Evolutionary conservation across 331 rosid species (phyloP), one percentile per base, ranked within the genome.

Genomic region (Spiraea crenata): DNA sequence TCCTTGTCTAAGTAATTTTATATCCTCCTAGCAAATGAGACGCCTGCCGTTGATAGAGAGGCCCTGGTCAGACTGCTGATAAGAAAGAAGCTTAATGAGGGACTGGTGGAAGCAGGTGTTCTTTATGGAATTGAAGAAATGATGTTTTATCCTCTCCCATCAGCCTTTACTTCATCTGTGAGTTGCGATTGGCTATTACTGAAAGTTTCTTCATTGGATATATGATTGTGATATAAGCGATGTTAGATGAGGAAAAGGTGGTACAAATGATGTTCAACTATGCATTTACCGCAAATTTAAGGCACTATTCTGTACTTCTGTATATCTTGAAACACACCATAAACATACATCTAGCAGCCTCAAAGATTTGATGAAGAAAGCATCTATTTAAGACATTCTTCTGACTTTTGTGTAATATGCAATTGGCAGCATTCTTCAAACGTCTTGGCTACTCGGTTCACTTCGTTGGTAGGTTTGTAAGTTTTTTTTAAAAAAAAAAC

Each of bases 371-470:
- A 25, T 57, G 63, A 57, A 57, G 63, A 57, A 57, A 34, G 44
- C 15, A 41, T 51, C 14, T 57, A 51, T 66, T 69, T 17, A 5
- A 19, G 7, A 19, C 54, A 13, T n/a, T 11, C 25, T 39, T 73
- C 74, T 80, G 59, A 76, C 41, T 7, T 38, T 61, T 81, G 47
- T 42, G 61, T 47, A 1, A 44, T 67, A 25, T 71, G 57, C 39
- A 19, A 16, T 74, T 70, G 71, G 54, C 77, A 61, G 83, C 75
- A 45, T 55, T 51, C 74, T 25, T 74, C 56, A 35, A 65, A 78
- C 40, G 71, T 48, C 42, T 70, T 74, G 57, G 72, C 78, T 60
- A 14, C 73, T 62, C 83, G 78, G 72, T 82, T 82, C 72, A 41
- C 69, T 50, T 66, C 69, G 25, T 46, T 74, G 82, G 85, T 78